These are phyloP conservation scores for Aureobasidium sp. DNA, from an alignment of 2,329 filamentous ascomycete species.

Conservation along the genomic window DNA sequence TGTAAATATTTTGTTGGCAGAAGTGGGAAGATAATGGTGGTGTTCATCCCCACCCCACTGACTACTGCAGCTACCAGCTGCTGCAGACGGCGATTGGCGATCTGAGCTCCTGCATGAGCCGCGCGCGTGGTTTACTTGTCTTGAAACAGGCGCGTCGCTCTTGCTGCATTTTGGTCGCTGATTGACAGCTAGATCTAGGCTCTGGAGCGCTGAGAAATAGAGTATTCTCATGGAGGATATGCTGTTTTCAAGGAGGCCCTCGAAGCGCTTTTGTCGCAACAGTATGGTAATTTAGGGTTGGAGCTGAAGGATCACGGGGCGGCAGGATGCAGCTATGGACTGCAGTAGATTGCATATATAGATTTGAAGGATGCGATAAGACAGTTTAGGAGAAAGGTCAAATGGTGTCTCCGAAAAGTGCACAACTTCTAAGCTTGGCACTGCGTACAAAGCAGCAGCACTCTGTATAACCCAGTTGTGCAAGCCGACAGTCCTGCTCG, in stretches of 20 bases:
- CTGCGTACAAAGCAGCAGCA: background rate
- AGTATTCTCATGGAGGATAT: background rate
- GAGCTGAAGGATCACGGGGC: constrained; percentile 7
- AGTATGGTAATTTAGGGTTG: background rate
- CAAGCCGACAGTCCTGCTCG: background rate
- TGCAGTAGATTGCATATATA: constrained; percentile 11
- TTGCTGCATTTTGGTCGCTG: background rate
- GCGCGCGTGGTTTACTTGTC: constrained; percentile 4
- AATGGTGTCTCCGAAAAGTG: background rate
- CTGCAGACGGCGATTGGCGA: constrained; percentile 10
- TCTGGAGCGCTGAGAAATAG: background rate
- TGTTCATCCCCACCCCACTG: constrained; percentile 6
- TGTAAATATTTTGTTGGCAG: background rate
- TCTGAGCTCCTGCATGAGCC: constrained; percentile 10
- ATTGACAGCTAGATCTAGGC: background rate
- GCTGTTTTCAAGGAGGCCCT: background rate
- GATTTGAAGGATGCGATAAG: constrained; percentile 13
- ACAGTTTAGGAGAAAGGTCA: constrained; percentile 7
- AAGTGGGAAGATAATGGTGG: background rate
- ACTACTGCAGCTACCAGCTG: constrained; percentile 7
- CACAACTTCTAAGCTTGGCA: background rate
- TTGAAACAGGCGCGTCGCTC: background rate
- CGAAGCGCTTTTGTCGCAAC: background rate
- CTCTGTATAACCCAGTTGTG: constrained; percentile 1
- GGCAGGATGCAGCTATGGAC: background rate